Percentiles rank a stretch among this genome's conserved stretches.
Conservation (phyloP, 257 asterid genomes). For the Marsdenia floribunda region DNA sequence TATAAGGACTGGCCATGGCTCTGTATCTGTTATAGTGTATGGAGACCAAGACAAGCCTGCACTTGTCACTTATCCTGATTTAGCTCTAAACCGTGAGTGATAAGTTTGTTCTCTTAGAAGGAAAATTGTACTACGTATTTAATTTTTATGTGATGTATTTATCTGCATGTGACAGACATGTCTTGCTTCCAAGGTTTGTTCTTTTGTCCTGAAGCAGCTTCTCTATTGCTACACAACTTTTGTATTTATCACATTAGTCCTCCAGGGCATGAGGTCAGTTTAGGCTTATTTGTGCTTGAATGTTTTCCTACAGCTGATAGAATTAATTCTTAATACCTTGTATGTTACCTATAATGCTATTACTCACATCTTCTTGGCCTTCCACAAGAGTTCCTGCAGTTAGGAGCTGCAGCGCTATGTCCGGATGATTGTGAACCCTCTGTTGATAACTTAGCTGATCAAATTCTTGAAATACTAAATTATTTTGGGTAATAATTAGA, state of each 20-base stretch:
- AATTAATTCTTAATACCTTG: not conserved
- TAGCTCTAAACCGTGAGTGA: slow-evolving; percentile 88
- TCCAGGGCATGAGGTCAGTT: slow-evolving; percentile 50
- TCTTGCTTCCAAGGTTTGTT: slow-evolving; percentile 74
- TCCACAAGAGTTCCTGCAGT: slow-evolving; percentile 87
- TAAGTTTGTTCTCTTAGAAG: slow-evolving; percentile 10
- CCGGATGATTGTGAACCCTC: slow-evolving; percentile 51
- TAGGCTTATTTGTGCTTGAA: slow-evolving; percentile 9
- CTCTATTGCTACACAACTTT: slow-evolving; percentile 38
- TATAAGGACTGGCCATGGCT: slow-evolving; percentile 63
- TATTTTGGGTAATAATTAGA: slow-evolving; percentile 61
- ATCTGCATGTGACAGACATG: slow-evolving; percentile 48
- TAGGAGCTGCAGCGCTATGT: slow-evolving; percentile 86
- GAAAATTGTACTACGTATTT: not conserved
- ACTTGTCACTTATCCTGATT: slow-evolving; percentile 88
- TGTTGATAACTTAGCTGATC: slow-evolving; percentile 77
- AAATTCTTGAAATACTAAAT: slow-evolving; percentile 81
- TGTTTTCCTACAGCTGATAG: slow-evolving; percentile 1
- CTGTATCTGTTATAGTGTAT: slow-evolving; percentile 79
- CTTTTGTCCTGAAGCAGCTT: slow-evolving; percentile 49
- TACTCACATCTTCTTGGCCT: slow-evolving; percentile 52
- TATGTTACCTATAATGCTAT: slow-evolving; percentile 17
- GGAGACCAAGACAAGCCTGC: slow-evolving; percentile 95
- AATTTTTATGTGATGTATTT: slow-evolving; percentile 1
- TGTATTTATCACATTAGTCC: slow-evolving; percentile 45